Conservation (phyloP, 768 basidiomycete genomes). For the Mycena maculata region DNA sequence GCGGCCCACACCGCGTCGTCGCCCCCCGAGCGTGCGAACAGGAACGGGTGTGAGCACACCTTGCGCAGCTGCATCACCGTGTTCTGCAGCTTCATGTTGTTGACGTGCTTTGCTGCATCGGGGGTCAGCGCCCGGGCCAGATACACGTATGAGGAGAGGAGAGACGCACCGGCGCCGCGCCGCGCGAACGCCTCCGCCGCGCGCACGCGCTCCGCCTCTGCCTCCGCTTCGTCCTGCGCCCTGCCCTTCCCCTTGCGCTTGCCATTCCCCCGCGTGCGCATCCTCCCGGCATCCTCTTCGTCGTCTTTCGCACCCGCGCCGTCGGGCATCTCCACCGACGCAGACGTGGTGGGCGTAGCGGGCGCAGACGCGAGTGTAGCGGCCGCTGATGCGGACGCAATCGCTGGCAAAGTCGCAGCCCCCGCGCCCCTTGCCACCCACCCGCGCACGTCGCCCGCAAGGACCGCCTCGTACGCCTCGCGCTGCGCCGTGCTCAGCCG, state of each 20-base stretch:
- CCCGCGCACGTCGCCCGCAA: slow-evolving; percentile 75
- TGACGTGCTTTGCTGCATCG: slow-evolving; percentile 78
- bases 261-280: slow-evolving; percentile 52
- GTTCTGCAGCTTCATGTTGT: slow-evolving; percentile 95
- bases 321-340: background rate
- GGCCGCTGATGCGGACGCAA: background rate
- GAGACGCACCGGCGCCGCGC: slow-evolving; percentile 67
- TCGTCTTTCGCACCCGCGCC: slow-evolving; percentile 31
- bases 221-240: slow-evolving; percentile 35
- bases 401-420: slow-evolving; percentile 48
- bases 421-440: slow-evolving; percentile 58
- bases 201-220: slow-evolving; percentile 51
- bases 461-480: slow-evolving; percentile 85
- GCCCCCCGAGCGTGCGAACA: slow-evolving; percentile 61
- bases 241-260: slow-evolving; percentile 45
- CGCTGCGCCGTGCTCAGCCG: slow-evolving; percentile 86
- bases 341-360: background rate
- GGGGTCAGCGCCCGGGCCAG: background rate
- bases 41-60: slow-evolving; percentile 92
- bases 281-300: slow-evolving; percentile 41
- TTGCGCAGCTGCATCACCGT: slow-evolving; percentile 97
- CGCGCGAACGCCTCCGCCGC: slow-evolving; percentile 65
- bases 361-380: background rate
- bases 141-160: background rate
- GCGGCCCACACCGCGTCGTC: slow-evolving; percentile 13